These are phyloP conservation scores for Ophiostoma himal-ulmi DNA, from an alignment of 2,329 filamentous ascomycete genomes.

Conservation along the genomic window DNA sequence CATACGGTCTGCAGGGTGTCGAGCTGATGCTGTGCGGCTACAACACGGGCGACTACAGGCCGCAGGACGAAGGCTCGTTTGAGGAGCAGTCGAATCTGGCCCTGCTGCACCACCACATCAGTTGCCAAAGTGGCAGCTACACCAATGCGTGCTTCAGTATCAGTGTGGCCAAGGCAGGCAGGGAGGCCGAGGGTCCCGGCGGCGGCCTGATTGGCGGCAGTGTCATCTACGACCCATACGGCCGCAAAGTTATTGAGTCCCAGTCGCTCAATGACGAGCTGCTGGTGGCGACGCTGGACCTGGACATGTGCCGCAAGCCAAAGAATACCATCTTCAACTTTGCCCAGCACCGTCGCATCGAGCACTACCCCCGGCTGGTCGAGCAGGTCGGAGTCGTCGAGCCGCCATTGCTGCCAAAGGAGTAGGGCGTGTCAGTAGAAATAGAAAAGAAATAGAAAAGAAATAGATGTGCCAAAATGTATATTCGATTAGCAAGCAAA, in stretches of 20 bases:
- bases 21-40: slow-evolving; percentile 42
- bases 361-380: slow-evolving; percentile 39
- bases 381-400: slow-evolving; percentile 37
- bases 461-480: slow-evolving; percentile 2
- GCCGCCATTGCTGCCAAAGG: slow-evolving; percentile 27
- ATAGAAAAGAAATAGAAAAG: not conserved
- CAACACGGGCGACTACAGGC: slow-evolving; percentile 45
- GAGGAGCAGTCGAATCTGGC: slow-evolving; percentile 43
- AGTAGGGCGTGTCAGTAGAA: not conserved
- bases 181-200: slow-evolving; percentile 40
- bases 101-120: slow-evolving; percentile 46
- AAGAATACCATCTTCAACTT: slow-evolving; percentile 46
- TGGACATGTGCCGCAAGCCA: slow-evolving; percentile 42
- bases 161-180: slow-evolving; percentile 42
- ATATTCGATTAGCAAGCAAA: slow-evolving; percentile 1
- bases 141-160: slow-evolving; percentile 48
- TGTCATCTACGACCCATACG: slow-evolving; percentile 44
- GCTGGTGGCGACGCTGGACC: slow-evolving; percentile 46
- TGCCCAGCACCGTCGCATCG: slow-evolving; percentile 39
- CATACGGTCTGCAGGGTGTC: slow-evolving; percentile 45
- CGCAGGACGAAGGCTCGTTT: slow-evolving; percentile 34
- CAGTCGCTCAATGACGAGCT: slow-evolving; percentile 45
- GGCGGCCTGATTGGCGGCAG: slow-evolving; percentile 43
- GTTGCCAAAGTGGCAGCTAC: slow-evolving; percentile 46
- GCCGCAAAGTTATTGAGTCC: slow-evolving; percentile 46